These are phyloP conservation scores for Agaricus bisporus DNA, from an alignment of 768 basidiomycete species.

Conservation along the genomic window DNA sequence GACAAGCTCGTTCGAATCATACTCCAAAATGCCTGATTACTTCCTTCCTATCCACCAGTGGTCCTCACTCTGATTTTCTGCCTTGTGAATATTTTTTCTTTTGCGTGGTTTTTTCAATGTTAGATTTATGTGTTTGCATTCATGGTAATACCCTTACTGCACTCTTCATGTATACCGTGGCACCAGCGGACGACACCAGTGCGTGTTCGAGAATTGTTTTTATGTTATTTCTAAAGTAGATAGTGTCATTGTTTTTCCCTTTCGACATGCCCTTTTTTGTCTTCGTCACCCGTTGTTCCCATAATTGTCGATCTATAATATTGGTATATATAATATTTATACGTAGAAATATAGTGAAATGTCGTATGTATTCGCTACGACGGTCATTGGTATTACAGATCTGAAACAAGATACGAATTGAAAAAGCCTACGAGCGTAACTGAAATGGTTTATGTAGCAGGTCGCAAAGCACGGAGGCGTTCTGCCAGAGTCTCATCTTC, in stretches of 20 bases:
- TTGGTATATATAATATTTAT: too few species aligned
- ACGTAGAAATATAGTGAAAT: too few species aligned
- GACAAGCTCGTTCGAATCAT: conserved; percentile 59
- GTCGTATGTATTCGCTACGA: background rate
- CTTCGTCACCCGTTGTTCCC: background rate
- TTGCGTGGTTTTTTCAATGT: background rate
- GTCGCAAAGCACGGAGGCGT: conserved; percentile 81
- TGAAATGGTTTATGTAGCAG: conserved; percentile 44
- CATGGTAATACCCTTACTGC: background rate
- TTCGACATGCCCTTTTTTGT: background rate
- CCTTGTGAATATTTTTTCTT: background rate
- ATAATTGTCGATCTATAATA: too few species aligned
- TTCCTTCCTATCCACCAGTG: background rate
- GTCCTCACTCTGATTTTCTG: background rate
- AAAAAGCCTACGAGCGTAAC: background rate
- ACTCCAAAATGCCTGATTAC: conserved; percentile 36
- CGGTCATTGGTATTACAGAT: background rate
- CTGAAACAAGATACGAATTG: conserved; percentile 2
- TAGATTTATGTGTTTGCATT: background rate
- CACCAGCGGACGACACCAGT: background rate
- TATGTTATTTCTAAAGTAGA: background rate
- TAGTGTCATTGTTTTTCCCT: background rate
- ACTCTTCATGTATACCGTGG: background rate
- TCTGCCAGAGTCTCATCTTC: conserved; percentile 83
- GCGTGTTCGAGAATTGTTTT: background rate